Base-by-base conservation (phyloP, 2,329 filamentous ascomycete genomes). In the Cladophialophora carrionii region DNA sequence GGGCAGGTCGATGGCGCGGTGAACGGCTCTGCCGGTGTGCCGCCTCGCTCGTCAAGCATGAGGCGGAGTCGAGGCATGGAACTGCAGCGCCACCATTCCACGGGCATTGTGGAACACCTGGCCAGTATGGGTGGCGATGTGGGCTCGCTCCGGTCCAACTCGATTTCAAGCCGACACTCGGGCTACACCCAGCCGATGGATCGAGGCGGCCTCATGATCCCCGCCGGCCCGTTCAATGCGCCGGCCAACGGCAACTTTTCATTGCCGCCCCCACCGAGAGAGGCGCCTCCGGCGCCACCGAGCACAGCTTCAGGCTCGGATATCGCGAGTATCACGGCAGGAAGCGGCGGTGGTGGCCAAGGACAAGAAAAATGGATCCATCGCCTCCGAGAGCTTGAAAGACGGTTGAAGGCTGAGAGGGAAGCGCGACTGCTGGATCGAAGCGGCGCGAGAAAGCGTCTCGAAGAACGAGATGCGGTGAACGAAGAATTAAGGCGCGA, bases 361-460 rank as follows among this genome's bases (percentile, higher is more conserved):
- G 82, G 81, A 46, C 89, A 94, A 71, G 88, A 90, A 70, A 87
- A 90, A 71, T 96, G 92, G 91, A 87, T 96, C 69, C 86, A 96
- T 68, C 82, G 95, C 6, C 82, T 98, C 37, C 87, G 91, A 63
- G 93, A 98, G 74, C 81, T 98, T 71, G 95, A 99, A 81, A 85
- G 89, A 70, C 87, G 96, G 71, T 82, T 99, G 20, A 96, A 96
- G 76, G 88, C 90, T 53, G 95, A 99, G 79, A 82, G 95, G 14
- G 95, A 98, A 77, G 92, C 88, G 0, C 82, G 95, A 52, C 81
- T 96, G 60, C 81, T 96, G 64, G 95, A 99, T 78, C 87, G 95
- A 3, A 89, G 85, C 55, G 92, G 92, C 26, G 94, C 94, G 31
- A 82, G 91, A 61, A 90, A 92, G 79, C 82, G 94, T 59, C 79